Evolutionary conservation across 805 yeast species (phyloP), one percentile per base, ranked within the genome.

Genomic region (Phaffomyces thermotolerans): DNA sequence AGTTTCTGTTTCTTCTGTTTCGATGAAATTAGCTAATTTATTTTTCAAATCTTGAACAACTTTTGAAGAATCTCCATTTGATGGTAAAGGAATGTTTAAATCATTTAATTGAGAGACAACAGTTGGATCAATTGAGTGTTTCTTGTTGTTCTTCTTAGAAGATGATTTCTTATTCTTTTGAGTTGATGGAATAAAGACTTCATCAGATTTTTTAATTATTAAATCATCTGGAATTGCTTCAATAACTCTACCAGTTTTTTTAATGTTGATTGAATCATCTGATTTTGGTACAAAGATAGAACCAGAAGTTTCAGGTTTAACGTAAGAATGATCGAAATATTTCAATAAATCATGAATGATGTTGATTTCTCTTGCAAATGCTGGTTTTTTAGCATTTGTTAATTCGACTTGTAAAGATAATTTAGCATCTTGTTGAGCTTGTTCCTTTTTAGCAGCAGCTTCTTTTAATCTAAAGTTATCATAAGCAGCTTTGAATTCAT

Each of bases 1-100:
- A 47, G 97, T 87, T 59, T 81, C 85, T 45, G 79, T 85, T 47
- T 81, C 90, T 70, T 88, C 95, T 66, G 80, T 79, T 40, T 73
- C 71, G 64, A 75, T 69, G 68, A 77, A 84, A 50, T 79, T 79
- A 45, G 68, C 71, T 59, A 86, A 76, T 64, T 93, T 89, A 54
- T 72, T 75, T 71, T 80, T 78, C 66, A 91, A 78, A 52, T 78
- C 70, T 41, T 71, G 78, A 57, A 85, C 65, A 50, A 91, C 78
- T 37, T 66, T 65, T 29, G 82, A 72, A 52, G 83, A 79, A 43
- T 85, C 91, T 50, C 76, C 68, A 54, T 80, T 74, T 47, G 82
- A 72, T 61, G 99, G 99, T 50, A 90, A 76, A 38, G 84, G 71
- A 51, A 91, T 75, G 44, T 80, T 79, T 59, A 91, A 76, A 58